Conservation (phyloP, 345 rosid genomes). For the Linum tenue region DNA sequence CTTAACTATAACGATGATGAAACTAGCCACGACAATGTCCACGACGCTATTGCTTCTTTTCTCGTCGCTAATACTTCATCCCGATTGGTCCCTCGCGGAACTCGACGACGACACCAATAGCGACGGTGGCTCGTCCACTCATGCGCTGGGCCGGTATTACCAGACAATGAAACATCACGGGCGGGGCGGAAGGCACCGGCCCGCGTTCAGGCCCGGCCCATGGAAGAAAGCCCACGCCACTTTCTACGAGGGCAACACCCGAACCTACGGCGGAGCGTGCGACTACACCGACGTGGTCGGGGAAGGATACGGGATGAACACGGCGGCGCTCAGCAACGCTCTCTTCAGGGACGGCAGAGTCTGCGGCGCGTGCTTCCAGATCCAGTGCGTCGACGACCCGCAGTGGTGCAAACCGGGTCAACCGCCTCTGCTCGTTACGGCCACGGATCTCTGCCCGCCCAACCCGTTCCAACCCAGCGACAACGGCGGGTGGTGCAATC, state of each 20-base stretch:
- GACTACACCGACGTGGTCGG: not conserved
- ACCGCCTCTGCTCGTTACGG: not conserved
- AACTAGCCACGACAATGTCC: too few species aligned
- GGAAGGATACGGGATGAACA: not conserved
- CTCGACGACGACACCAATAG: too few species aligned
- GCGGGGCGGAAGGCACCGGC: too few species aligned
- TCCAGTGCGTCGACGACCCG: not conserved
- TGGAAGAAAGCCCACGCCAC: constrained; percentile 25
- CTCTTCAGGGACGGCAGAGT: not conserved
- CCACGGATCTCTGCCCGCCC: not conserved
- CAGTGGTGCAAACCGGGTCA: constrained; percentile 3
- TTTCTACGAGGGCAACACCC: constrained; percentile 37
- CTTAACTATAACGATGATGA: too few species aligned
- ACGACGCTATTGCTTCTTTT: too few species aligned
- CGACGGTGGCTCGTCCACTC: too few species aligned
- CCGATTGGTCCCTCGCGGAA: too few species aligned
- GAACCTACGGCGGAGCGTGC: not conserved
- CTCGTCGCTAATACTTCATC: too few species aligned
- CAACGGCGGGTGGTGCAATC: constrained; percentile 4
- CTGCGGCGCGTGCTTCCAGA: constrained; percentile 1
- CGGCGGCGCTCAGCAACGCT: constrained; percentile 2
- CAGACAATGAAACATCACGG: too few species aligned
- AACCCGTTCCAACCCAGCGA: not conserved
- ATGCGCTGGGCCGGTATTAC: too few species aligned
- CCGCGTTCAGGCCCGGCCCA: too few species aligned